Base-by-base conservation (phyloP, 73 alveolate species). In the Loxodes magnus region DNA sequence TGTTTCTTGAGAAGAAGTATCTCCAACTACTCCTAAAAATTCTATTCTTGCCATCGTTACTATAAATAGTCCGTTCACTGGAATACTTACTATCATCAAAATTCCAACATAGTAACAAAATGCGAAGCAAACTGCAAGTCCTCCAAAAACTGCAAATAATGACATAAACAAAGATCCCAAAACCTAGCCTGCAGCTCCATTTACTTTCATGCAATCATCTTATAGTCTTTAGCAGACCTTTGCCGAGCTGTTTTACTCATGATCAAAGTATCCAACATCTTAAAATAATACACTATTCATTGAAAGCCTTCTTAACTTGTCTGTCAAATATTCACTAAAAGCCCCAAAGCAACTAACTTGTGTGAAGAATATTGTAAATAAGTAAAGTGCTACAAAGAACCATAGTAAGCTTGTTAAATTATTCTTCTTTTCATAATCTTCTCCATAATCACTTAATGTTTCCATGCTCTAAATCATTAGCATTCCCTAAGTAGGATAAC, bases 261-360 rank as follows among this genome's bases (percentile, higher is more conserved):
- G 9, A 30, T 69, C 84, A 36, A 62, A 69, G 62, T 65, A 69
- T 14, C 52, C 69, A 24, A 36, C 33, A 4, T 69, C 77, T 15
- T 46, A 54, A n/a, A 26, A 22, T 1, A 69, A 25, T 0, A 69
- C 25, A 37, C 71, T 53, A 3, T 34, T 35, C 15, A 69, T 28
- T 69, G 48, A 44, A 0, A 48, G 46, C 22, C 24, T 59, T 38
- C 71, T 60, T 4, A 46, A 35, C 31, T 63, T 63, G 33, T 35
- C 10, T 0, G 59, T 29, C 16, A 63, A 29, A n/a, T 46, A 30
- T 14, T 57, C 77, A 7, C 71, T 12, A 56, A 63, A 34, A 25
- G 3, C 27, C 10, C 43, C 43, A 25, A 25, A 46, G 39, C 59
- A 25, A 2, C 22, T 22, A 19, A 20, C 7, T 24, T 46, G n/a